Evolutionary conservation across 2,329 filamentous ascomycete genomes (phyloP), one percentile per base, ranked within the genome.

Genomic region (Cryoendolithus antarcticus): DNA sequence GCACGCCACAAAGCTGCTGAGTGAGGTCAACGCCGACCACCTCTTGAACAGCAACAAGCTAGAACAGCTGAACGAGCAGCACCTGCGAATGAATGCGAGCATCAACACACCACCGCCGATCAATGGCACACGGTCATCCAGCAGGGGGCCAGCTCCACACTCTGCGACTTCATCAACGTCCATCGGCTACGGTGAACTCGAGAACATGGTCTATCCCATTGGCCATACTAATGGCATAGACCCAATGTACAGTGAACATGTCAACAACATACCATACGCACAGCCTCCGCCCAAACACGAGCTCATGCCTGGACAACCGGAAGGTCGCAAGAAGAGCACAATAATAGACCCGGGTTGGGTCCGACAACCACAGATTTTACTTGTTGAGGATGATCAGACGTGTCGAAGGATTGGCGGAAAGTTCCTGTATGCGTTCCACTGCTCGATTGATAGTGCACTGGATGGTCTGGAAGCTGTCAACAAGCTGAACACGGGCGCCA

Each of bases 171-270:
- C 65, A 3, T 73, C 74, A 1, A 69, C 65, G 30, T 64, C 66
- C 3, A 64, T 75, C 54, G 67, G 68, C 4, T 71, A 70, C 30
- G 66, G 67, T 9, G 77, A 82, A 40, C 59, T 81, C 33, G 78
- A 82, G 44, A 73, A 71, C 46, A 74, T 93, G 39, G 86, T 95
- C 7, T 95, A 95, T 57, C 88, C 89, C 0, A 86, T 93, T 10
- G 88, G 88, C 11, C 78, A 86, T 48, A 91, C 81, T 0, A 84
- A 93, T 48, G 88, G 88, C 38, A 95, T 95, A 48, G 88, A 95
- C 56, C 88, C 89, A 1, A 91, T 93, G 71, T 88, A 89, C 56
- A 82, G 84, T 50, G 88, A 95, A 51, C 86, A 95, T 55, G 86
- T 94, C 55, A 78, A 89, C 64, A 94, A 93, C 57, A 93, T 95